Conservation (phyloP, 1,284 basidiomycete species). For the Sporisorium scitamineum region DNA sequence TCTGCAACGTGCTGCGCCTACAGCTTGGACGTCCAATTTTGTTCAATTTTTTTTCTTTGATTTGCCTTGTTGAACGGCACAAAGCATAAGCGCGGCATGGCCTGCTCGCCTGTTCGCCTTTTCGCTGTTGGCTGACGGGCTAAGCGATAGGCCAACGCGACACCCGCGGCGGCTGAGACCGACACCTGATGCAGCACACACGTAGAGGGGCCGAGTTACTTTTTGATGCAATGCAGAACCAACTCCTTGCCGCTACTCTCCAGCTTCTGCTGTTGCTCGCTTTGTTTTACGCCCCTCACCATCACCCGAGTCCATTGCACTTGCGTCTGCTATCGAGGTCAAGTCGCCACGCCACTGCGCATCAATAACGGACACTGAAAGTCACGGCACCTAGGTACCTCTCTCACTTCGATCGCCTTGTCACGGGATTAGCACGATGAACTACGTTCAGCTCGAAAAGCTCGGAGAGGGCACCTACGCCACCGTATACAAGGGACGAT, state of each 20-base stretch:
- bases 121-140: too few species aligned
- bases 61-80: slow-evolving; percentile 12
- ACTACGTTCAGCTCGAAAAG: slow-evolving; percentile 69
- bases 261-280: not conserved
- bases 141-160: slow-evolving; percentile 8
- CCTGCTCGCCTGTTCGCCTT: too few species aligned
- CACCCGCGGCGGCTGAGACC: slow-evolving; percentile 33
- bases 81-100: not conserved
- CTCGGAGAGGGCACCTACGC: slow-evolving; percentile 69
- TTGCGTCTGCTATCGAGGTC: not conserved
- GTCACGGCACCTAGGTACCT: not conserved
- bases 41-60: slow-evolving; percentile 1
- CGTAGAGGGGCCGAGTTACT: not conserved
- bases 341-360: not conserved
- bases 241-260: not conserved
- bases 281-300: not conserved
- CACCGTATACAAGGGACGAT: slow-evolving; percentile 69
- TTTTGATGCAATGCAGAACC: slow-evolving; percentile 7
- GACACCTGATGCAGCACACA: slow-evolving; percentile 14
- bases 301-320: not conserved
- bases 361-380: not conserved
- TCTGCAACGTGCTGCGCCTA: slow-evolving; percentile 9
- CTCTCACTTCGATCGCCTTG: not conserved
- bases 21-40: not conserved
- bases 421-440: slow-evolving; percentile 41